Conservation (phyloP, 2,329 filamentous ascomycete genomes). For the Xylariaceae sp. region DNA sequence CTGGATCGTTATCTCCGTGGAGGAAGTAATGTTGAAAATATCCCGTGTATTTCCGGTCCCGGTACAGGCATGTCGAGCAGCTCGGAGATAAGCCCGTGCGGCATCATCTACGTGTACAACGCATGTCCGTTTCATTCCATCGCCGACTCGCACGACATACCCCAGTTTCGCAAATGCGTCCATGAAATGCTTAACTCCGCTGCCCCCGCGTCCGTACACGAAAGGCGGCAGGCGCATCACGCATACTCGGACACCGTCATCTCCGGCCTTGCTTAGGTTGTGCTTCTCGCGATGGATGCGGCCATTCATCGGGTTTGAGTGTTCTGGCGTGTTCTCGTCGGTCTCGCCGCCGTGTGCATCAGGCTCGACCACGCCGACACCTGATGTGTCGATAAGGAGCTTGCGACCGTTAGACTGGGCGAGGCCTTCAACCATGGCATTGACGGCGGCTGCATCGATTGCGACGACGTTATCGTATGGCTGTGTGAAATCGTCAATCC, state of each 20-base stretch:
- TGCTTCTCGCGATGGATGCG: slow-evolving; percentile 31
- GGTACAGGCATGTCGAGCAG: slow-evolving; percentile 28
- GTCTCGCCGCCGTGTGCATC: slow-evolving; percentile 31
- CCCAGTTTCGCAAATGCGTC: slow-evolving; percentile 29
- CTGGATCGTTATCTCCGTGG: slow-evolving; percentile 32
- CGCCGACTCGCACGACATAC: slow-evolving; percentile 26
- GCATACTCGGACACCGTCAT: slow-evolving; percentile 33
- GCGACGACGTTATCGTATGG: slow-evolving; percentile 26
- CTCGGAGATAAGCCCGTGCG: slow-evolving; percentile 37
- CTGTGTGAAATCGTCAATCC: slow-evolving; percentile 25
- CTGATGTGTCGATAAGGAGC: slow-evolving; percentile 34
- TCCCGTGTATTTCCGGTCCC: slow-evolving; percentile 28
- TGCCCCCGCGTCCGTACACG: slow-evolving; percentile 41
- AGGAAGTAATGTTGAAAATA: slow-evolving; percentile 33
- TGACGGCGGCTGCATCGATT: slow-evolving; percentile 34
- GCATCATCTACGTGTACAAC: slow-evolving; percentile 39
- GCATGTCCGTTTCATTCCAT: background rate
- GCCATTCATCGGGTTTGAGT: slow-evolving; percentile 24
- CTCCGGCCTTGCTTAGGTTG: slow-evolving; percentile 26
- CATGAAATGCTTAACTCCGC: slow-evolving; percentile 35
- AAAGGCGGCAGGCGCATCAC: slow-evolving; percentile 39
- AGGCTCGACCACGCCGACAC: slow-evolving; percentile 27
- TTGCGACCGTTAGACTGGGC: slow-evolving; percentile 24
- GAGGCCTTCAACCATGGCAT: slow-evolving; percentile 36
- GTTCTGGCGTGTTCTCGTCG: slow-evolving; percentile 20